phyloP scores from a whole-genome alignment of 2,329 filamentous ascomycete genomes.

The Sphaerostilbella broomeana region DNA sequence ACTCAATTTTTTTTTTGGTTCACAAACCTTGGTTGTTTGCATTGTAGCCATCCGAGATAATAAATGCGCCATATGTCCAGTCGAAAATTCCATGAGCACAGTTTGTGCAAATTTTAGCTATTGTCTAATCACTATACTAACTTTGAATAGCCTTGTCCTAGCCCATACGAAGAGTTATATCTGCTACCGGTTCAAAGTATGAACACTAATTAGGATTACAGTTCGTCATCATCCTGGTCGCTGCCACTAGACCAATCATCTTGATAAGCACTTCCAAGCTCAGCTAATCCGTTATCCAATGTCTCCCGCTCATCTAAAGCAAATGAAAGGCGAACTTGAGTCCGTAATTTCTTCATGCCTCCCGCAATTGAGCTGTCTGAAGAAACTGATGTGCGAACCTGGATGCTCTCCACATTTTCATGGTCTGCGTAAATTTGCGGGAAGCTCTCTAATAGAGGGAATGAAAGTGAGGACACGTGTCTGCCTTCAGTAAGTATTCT shows the following conservation, averaged over 20 bases:
- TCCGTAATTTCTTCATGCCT: constrained; percentile 59
- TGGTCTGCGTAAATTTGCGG: constrained; percentile 62
- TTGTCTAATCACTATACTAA: too few species aligned
- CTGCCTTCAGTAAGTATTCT: constrained; percentile 16
- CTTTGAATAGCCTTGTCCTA: too few species aligned
- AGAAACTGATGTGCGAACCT: constrained; percentile 55
- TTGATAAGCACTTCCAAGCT: constrained; percentile 81
- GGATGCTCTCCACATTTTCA: constrained; percentile 27
- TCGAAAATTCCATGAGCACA: too few species aligned
- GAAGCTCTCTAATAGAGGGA: constrained; percentile 78
- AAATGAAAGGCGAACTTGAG: constrained; percentile 56
- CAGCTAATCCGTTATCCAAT: constrained; percentile 72
- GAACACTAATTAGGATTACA: constrained; percentile 11
- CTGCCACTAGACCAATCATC: constrained; percentile 79
- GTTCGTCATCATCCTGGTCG: constrained; percentile 60
- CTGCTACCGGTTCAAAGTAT: too few species aligned
- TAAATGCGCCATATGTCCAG: too few species aligned
- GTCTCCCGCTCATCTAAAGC: constrained; percentile 74
- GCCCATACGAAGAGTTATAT: too few species aligned
- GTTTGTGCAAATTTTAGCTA: too few species aligned
- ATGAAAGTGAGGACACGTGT: constrained; percentile 51
- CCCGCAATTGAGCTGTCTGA: constrained; percentile 69
- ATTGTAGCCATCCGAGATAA: too few species aligned
- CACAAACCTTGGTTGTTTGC: too few species aligned
- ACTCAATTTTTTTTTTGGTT: too few species aligned